Percentiles rank a stretch among this genome's conserved stretches.
Conservation (phyloP, 331 rosid genomes). For the Phaseolus coccineus region DNA sequence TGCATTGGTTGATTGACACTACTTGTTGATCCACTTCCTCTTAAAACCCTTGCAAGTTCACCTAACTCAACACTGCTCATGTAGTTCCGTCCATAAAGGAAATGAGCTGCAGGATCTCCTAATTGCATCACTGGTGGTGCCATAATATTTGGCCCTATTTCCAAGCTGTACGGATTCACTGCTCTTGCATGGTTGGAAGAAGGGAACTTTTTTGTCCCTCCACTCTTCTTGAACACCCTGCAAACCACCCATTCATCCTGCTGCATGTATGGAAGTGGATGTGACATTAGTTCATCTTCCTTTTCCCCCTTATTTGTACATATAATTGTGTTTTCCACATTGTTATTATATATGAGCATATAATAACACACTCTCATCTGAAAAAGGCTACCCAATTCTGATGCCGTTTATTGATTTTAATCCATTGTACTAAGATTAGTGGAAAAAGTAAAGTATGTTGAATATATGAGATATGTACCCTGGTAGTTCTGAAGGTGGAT, state of each 20-base stretch:
- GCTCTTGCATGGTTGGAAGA: constrained; percentile 69
- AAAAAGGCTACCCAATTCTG: no score
- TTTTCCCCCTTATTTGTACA: neutral
- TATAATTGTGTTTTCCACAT: no score
- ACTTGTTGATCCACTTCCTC: constrained; percentile 56
- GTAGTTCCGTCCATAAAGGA: constrained; percentile 72
- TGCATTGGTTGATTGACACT: constrained; percentile 59
- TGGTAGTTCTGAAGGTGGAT: constrained; percentile 63
- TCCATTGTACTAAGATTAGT: neutral
- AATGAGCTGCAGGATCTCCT: constrained; percentile 68
- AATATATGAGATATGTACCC: constrained; percentile 51
- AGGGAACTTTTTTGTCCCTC: constrained; percentile 80
- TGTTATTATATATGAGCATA: no score
- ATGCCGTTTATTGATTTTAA: neutral
- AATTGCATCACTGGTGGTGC: constrained; percentile 72
- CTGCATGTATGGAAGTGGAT: neutral
- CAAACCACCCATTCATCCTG: constrained; percentile 99
- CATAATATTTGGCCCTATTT: constrained; percentile 56
- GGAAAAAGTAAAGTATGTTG: no score
- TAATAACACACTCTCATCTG: no score
- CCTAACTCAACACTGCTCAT: constrained; percentile 64
- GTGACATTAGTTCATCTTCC: neutral
- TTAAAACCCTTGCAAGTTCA: constrained; percentile 69
- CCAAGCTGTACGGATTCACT: constrained; percentile 71
- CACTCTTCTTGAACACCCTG: constrained; percentile 90